phyloP scores from a whole-genome alignment of 495 filamentous ascomycete species.

The Aspergillus diversus region DNA sequence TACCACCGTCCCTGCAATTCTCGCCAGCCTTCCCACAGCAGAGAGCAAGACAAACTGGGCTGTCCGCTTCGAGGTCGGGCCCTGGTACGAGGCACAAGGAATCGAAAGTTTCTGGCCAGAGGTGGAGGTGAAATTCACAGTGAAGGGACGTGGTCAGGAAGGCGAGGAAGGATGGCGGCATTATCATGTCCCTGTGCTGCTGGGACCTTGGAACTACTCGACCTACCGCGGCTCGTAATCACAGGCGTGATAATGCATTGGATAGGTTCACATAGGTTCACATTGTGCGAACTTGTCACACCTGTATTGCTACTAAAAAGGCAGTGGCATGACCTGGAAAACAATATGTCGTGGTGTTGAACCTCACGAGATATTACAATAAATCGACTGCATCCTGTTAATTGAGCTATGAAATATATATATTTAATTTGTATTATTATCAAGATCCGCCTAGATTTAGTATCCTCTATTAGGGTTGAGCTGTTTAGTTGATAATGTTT shows the following conservation, averaged over 20 bases:
- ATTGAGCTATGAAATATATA: no score
- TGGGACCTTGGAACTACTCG: slow-evolving; percentile 90
- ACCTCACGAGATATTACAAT: no score
- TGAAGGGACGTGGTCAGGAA: slow-evolving; percentile 57
- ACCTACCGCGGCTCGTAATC: slow-evolving; percentile 78
- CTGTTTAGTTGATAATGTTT: no score
- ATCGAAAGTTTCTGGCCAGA: slow-evolving; percentile 87
- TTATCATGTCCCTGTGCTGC: slow-evolving; percentile 89
- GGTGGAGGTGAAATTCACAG: slow-evolving; percentile 82
- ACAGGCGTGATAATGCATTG: neutral
- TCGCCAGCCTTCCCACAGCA: slow-evolving; percentile 40
- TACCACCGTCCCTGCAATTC: slow-evolving; percentile 54
- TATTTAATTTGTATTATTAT: no score
- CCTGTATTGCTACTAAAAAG: no score
- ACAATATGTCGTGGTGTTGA: no score
- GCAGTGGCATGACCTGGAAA: no score
- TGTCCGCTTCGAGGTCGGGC: slow-evolving; percentile 75
- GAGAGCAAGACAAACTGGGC: slow-evolving; percentile 64
- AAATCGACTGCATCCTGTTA: no score
- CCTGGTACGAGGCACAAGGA: slow-evolving; percentile 72
- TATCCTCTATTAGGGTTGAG: no score
- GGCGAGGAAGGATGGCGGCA: slow-evolving; percentile 70
- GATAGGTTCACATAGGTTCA: neutral
- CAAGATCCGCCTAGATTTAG: no score
- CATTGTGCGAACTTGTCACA: no score